phyloP scores from a whole-genome alignment of 2,329 filamentous ascomycete genomes.

The Laburnicola sp. region DNA sequence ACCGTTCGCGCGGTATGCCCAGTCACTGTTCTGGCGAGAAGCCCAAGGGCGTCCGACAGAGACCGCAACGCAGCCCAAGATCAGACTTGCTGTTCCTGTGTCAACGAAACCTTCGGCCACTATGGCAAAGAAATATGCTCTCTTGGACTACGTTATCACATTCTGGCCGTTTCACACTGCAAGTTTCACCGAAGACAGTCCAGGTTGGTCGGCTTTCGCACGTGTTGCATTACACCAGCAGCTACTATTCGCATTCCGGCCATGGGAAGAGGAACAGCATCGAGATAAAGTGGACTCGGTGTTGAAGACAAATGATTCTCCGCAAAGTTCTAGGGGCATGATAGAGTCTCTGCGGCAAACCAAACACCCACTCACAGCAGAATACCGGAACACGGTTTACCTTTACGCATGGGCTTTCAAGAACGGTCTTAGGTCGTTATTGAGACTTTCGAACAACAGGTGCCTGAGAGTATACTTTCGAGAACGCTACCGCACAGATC shows the following conservation, averaged over 20 bases:
- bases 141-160: slow-evolving; percentile 13
- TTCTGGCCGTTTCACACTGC: slow-evolving; percentile 14
- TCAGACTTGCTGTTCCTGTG: not conserved
- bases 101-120: not conserved
- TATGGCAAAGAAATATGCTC: slow-evolving; percentile 3
- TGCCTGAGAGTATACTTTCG: too few species aligned
- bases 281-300: not conserved
- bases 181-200: not conserved
- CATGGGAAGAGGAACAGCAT: slow-evolving; percentile 8
- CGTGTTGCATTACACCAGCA: slow-evolving; percentile 7
- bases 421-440: too few species aligned
- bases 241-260: slow-evolving; percentile 15
- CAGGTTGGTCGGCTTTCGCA: slow-evolving; percentile 7
- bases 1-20: not conserved
- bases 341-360: too few species aligned
- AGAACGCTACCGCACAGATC: too few species aligned
- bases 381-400: too few species aligned
- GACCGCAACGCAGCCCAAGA: slow-evolving; percentile 1
- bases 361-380: too few species aligned
- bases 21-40: not conserved
- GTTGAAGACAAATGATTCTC: too few species aligned
- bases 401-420: too few species aligned
- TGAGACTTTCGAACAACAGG: too few species aligned
- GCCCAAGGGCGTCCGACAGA: not conserved
- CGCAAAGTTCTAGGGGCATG: too few species aligned